Base-by-base conservation (phyloP, 768 basidiomycete species). In the Mycena alexandri region DNA sequence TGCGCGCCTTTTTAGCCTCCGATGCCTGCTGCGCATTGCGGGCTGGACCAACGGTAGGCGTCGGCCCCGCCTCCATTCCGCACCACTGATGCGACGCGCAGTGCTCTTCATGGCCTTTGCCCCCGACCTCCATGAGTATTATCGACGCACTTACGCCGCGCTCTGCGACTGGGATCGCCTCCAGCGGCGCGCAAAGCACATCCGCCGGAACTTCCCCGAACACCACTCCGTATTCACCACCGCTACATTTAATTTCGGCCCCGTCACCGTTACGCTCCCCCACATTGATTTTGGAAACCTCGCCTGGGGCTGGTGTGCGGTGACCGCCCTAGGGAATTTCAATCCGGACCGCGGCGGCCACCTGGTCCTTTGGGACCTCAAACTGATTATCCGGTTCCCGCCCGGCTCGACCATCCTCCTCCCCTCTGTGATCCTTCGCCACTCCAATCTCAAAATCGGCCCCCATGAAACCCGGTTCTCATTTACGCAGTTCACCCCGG, bases 391-490 rank as follows among this genome's bases (percentile, higher is more conserved):
- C 29, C 29, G 29, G 3, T 29, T 29, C 29, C 29, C 29, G 3
- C 29, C 29, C 3, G 29, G 29, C 29, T 29, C 29, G 3, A 29
- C 29, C 29, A 29, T 29, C 29, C 29, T 29, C 6, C 29, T 29
- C 29, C 29, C 29, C 29, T 48, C 44, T 16, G 44, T 19, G 2
- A 59, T 59, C 5, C n/a, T 59, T 14, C 46, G 46, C 2, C 69
- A 71, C 55, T 71, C 69, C 12, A 71, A 71, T 54, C 19, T 54
- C 8, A 29, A 21, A 9, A 68, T 71, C n/a, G 53, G n/a, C 21
- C 44, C 21, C 10, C 5, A n/a, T 17, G 65, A 71, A 22, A 25
- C 14, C 11, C 53, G 65, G 3, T 67, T 25, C 47, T 71, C 69
- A 0, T 61, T 71, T 38, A 71, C 66, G 8, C 66, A 67, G 29